Evolutionary conservation across 2,329 filamentous ascomycete genomes (phyloP).

Genomic region (Pestalotiopsis sp.): DNA sequence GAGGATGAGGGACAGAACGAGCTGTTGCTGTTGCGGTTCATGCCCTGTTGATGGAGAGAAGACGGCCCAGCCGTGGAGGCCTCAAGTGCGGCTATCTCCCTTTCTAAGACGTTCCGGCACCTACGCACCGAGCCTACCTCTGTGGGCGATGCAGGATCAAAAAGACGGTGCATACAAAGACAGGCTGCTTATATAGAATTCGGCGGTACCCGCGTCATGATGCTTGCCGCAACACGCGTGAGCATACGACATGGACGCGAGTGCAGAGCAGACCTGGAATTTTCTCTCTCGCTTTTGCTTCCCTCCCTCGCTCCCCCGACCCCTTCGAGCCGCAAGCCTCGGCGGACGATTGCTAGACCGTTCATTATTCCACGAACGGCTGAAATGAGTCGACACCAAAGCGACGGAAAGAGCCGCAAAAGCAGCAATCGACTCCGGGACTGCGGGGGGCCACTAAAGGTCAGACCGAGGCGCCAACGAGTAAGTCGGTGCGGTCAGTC

Average conservation of each 20-base stretch:
- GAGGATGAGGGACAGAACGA: neutral
- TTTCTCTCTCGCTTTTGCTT: neutral
- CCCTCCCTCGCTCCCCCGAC: neutral
- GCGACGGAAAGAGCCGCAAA: constrained; percentile 7
- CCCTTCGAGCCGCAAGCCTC: neutral
- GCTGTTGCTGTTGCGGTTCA: neutral
- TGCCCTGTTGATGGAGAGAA: neutral
- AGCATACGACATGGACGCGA: neutral
- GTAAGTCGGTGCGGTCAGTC: neutral
- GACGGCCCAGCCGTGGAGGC: neutral
- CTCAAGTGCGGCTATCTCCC: neutral
- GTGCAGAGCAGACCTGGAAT: neutral
- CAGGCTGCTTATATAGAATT: neutral
- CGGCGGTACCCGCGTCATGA: neutral
- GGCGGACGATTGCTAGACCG: neutral
- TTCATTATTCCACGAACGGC: neutral
- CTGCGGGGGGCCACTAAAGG: constrained; percentile 13
- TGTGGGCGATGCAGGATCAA: neutral
- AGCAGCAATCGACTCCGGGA: constrained; percentile 11
- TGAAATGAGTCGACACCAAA: neutral
- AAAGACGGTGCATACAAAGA: neutral
- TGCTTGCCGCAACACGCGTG: neutral
- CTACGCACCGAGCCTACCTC: neutral
- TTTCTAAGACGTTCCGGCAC: too few species aligned
- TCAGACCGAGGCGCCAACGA: neutral